Base-by-base conservation (phyloP, 805 yeast genomes). In the Candida insectorum region DNA sequence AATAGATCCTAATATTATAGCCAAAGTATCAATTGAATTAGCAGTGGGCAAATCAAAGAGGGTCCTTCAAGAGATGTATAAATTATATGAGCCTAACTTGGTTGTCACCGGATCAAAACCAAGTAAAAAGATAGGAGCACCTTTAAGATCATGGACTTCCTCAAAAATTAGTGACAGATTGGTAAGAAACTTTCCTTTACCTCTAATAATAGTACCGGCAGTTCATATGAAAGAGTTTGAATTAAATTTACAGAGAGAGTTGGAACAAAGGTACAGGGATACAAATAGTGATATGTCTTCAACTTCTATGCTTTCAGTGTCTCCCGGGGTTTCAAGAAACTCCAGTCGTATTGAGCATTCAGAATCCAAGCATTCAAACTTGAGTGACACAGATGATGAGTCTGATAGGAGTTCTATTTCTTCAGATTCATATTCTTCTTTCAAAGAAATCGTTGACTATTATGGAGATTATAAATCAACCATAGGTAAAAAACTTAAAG, bases 121-220 rank as follows among this genome's bases (percentile, higher is more conserved):
- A 14, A 61, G 55, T 36, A 15, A 33, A 10, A 48, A 49, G 23
- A 52, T 49, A 11, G 55, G 72, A 26, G 77, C 78, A 1, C 79
- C 82, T 2, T 61, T 77, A 16, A 62, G 72, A 37, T 68, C 81
- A 16, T 77, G 87, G 83, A 60, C 60, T 25, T 73, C 83, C 4
- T 71, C 80, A 19, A 74, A 81, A 43, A 56, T 82, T 24, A 71
- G 83, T 16, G 85, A 80, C 49, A 60, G 85, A 30, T 61, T 81
- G 28, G 82, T 81, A 18, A 78, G 76, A 47, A 74, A 73, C 46
- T 78, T 71, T 44, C 77, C 80, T 4, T 69, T 80, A 11, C 88
- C 89, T 0, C 73, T 78, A n/a, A 67, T 81, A 16, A 72, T 81
- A 30, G 81, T 77, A 0, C 84, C 88, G 1, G 77, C 84, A 2